Percentiles rank a stretch among this genome's conserved stretches.
Conservation (phyloP, 768 basidiomycete genomes). For the Kwoniella newhampshirensis region DNA sequence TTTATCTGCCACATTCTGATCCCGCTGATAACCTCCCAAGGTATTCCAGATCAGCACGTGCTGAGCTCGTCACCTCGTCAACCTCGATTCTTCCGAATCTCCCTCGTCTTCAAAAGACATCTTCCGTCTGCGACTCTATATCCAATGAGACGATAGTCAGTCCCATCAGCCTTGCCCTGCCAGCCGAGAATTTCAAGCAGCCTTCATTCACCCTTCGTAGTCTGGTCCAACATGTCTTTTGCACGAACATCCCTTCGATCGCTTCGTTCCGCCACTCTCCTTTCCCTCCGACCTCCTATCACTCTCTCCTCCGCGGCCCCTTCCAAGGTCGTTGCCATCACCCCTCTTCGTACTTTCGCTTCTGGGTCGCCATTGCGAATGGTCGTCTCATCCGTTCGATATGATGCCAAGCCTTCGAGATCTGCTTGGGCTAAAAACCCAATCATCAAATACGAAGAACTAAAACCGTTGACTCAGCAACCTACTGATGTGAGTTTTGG, state of each 20-base stretch:
- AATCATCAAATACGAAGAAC: slow-evolving; percentile 71
- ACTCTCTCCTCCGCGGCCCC: neutral
- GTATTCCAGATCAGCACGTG: no score
- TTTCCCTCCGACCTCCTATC: slow-evolving; percentile 7
- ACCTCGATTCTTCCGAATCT: no score
- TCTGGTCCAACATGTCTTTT: slow-evolving; percentile 15
- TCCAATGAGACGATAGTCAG: neutral
- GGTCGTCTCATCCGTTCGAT: slow-evolving; percentile 12
- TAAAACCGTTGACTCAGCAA: slow-evolving; percentile 74
- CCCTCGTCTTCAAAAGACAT: no score
- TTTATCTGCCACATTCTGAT: neutral
- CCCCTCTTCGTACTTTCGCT: slow-evolving; percentile 9
- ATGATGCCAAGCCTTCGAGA: slow-evolving; percentile 14
- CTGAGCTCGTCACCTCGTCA: no score
- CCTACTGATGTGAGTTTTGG: slow-evolving; percentile 61
- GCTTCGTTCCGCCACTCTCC: slow-evolving; percentile 2
- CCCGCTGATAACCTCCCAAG: no score
- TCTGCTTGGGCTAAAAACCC: slow-evolving; percentile 64
- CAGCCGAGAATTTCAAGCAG: no score
- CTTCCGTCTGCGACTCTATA: neutral
- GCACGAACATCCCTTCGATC: neutral
- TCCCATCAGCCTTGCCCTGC: neutral
- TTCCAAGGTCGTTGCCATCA: neutral
- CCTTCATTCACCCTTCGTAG: no score
- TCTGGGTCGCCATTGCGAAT: slow-evolving; percentile 3